Conservation (phyloP, 257 asterid genomes). For the Haberlea rhodopensis region DNA sequence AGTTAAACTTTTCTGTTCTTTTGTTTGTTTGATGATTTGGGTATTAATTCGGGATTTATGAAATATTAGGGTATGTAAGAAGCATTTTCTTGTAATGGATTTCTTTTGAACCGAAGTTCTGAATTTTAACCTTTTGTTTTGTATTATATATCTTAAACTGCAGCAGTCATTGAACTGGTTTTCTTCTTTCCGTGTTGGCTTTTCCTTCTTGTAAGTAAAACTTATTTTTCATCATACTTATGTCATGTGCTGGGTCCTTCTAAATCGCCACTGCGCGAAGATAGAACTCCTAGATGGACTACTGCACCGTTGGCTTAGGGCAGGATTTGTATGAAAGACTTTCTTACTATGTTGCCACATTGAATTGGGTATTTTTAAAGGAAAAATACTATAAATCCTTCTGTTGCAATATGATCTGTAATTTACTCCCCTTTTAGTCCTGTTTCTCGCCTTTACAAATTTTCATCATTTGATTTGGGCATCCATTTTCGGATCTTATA, state of each 20-base stretch:
- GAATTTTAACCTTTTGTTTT: too few species aligned
- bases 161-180: constrained; percentile 4
- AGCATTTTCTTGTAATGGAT: too few species aligned
- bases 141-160: background rate
- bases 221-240: background rate
- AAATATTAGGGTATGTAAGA: too few species aligned
- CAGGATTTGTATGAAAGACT: too few species aligned
- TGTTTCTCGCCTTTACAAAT: background rate
- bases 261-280: background rate
- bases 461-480: background rate
- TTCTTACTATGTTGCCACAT: too few species aligned
- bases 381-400: background rate
- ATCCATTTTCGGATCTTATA: constrained; percentile 1
- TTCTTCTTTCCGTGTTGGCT: background rate
- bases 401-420: background rate
- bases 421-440: background rate
- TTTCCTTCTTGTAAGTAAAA: background rate
- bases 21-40: too few species aligned
- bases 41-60: too few species aligned
- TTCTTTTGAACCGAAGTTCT: too few species aligned
- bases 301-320: too few species aligned
- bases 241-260: background rate
- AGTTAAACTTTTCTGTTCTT: too few species aligned
- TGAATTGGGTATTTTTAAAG: too few species aligned
- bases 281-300: background rate